These are phyloP conservation scores for Medicago arabica DNA, from an alignment of 306 rosid species.

Conservation along the genomic window DNA sequence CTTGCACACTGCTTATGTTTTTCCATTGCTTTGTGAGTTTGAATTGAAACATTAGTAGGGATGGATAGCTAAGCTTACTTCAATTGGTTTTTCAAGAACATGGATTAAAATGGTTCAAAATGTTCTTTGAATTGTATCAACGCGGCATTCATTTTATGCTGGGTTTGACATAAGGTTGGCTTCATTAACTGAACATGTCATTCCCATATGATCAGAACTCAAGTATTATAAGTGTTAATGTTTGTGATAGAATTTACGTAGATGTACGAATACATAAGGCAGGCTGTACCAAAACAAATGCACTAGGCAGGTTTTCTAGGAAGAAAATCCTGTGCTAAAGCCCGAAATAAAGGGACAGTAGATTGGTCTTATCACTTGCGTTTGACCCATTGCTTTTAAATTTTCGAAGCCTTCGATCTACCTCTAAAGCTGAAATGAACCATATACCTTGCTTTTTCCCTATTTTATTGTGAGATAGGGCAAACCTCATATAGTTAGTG, in stretches of 20 bases:
- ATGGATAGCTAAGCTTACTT: neutral
- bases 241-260: constrained; percentile 16
- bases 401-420: constrained; percentile 21
- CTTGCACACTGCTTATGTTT: neutral
- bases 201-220: constrained; percentile 2
- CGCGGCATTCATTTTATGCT: neutral
- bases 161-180: neutral
- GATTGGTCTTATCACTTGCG: constrained; percentile 7
- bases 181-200: neutral
- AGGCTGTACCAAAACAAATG: neutral
- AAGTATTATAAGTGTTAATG: constrained; percentile 5
- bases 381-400: constrained; percentile 25
- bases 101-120: constrained; percentile 12
- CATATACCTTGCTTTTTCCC: neutral
- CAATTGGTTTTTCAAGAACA: constrained; percentile 16
- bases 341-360: neutral
- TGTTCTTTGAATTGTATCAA: neutral
- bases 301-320: neutral
- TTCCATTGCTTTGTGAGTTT: neutral
- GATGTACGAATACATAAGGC: neutral
- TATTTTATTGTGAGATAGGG: neutral
- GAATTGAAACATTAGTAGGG: neutral
- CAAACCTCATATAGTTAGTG: neutral
- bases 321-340: neutral
- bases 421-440: neutral